phyloP scores from a whole-genome alignment of 179 eudicot genomes.

The Patellifolia procumbens region DNA sequence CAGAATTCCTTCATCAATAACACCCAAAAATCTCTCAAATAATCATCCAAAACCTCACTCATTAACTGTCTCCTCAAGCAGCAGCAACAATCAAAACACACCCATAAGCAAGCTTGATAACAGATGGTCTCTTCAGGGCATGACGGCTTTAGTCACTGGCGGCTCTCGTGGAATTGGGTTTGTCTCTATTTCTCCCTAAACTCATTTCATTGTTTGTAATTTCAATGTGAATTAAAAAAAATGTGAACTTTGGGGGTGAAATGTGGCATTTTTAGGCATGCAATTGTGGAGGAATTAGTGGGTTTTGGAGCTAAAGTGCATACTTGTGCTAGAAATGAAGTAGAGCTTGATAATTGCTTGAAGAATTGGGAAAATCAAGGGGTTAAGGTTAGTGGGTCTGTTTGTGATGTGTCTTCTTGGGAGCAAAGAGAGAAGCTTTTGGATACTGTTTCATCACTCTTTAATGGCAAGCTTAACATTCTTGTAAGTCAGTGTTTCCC shows the following conservation, averaged over 20 bases:
- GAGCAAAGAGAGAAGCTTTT: constrained; percentile 37
- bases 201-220: neutral
- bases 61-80: constrained; percentile 13
- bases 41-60: neutral
- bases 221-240: neutral
- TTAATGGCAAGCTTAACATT: constrained; percentile 44
- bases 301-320: constrained; percentile 47
- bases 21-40: constrained; percentile 2
- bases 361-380: constrained; percentile 39
- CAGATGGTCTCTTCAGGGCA: constrained; percentile 67
- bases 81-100: constrained; percentile 13
- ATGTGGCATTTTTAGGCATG: constrained; percentile 31
- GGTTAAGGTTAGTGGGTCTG: constrained; percentile 39
- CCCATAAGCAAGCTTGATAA: constrained; percentile 3
- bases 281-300: constrained; percentile 53
- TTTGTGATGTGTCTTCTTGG: constrained; percentile 39
- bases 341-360: constrained; percentile 35
- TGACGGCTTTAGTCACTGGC: constrained; percentile 72
- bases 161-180: constrained; percentile 74
- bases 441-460: constrained; percentile 29
- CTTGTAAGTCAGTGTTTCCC: constrained; percentile 24
- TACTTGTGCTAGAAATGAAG: constrained; percentile 41
- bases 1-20: neutral
- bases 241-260: neutral
- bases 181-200: neutral